These are phyloP conservation scores for Leccinum uliginosum DNA, from an alignment of 768 basidiomycete species.

Conservation along the genomic window DNA sequence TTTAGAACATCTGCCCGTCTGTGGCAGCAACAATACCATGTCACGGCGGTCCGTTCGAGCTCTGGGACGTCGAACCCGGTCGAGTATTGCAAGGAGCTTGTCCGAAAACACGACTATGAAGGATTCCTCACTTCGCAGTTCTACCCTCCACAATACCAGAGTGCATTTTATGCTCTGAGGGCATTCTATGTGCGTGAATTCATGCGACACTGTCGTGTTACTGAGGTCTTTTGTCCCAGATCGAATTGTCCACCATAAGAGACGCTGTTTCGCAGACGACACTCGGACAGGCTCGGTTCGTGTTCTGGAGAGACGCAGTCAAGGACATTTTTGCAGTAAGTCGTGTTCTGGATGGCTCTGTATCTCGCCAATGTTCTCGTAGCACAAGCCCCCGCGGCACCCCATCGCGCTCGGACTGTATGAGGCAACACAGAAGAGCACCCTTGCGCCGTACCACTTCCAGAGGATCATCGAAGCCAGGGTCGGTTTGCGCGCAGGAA, in stretches of 20 bases:
- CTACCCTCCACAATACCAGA: conserved; percentile 61
- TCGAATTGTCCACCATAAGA: conserved; percentile 73
- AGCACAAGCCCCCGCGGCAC: conserved; percentile 76
- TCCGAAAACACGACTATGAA: conserved; percentile 80
- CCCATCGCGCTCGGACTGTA: conserved; percentile 75
- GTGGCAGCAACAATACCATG: conserved; percentile 10
- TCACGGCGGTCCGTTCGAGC: conserved; percentile 1
- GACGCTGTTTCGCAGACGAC: conserved; percentile 69
- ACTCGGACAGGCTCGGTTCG: conserved; percentile 80
- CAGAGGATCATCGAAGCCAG: conserved; percentile 82
- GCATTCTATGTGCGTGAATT: conserved; percentile 71
- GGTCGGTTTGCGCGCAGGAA: conserved; percentile 39
- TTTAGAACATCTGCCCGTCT: conserved; percentile 5
- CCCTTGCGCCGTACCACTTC: conserved; percentile 69
- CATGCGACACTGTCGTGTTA: neutral
- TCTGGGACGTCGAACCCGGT: conserved; percentile 37
- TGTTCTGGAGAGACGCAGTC: conserved; percentile 84
- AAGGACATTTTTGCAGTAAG: conserved; percentile 61
- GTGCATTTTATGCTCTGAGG: conserved; percentile 72
- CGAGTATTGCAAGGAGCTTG: conserved; percentile 66
- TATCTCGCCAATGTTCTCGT: conserved; percentile 19
- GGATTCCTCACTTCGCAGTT: conserved; percentile 68
- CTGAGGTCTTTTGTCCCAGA: conserved; percentile 36
- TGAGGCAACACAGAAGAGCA: conserved; percentile 45
- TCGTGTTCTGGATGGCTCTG: conserved; percentile 18